These are phyloP conservation scores for Syzygium syzygioides DNA, from an alignment of 441 rosid species.

Conservation along the genomic window DNA sequence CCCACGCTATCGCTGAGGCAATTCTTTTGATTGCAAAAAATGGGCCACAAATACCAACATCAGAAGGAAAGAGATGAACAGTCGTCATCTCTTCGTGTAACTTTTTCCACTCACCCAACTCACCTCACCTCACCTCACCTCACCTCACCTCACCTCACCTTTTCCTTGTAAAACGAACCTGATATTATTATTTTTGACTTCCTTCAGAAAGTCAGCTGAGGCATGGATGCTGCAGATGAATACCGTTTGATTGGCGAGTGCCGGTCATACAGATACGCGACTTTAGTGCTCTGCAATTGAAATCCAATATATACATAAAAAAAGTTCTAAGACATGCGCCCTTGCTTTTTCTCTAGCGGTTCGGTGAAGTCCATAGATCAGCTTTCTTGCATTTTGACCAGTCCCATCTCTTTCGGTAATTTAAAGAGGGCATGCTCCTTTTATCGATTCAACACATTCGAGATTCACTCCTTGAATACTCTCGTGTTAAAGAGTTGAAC, in stretches of 20 bases:
- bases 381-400: background rate
- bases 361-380: background rate
- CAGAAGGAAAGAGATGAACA: background rate
- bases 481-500: background rate
- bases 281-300: background rate
- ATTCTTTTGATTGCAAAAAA: background rate
- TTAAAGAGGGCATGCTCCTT: background rate
- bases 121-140: background rate
- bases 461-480: background rate
- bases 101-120: background rate
- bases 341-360: background rate
- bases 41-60: background rate
- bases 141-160: background rate
- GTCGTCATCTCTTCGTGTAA: background rate
- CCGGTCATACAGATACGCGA: background rate
- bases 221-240: background rate
- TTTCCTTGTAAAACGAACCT: background rate
- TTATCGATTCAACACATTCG: background rate
- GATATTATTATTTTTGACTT: background rate
- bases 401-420: background rate
- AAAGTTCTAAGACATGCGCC: background rate
- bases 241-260: background rate
- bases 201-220: background rate
- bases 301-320: background rate
- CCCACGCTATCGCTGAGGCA: too few species aligned